Evolutionary conservation across 2,329 filamentous ascomycete genomes (phyloP), one percentile per base, ranked within the genome.

Genomic region (Cordyceps fumosorosea): DNA sequence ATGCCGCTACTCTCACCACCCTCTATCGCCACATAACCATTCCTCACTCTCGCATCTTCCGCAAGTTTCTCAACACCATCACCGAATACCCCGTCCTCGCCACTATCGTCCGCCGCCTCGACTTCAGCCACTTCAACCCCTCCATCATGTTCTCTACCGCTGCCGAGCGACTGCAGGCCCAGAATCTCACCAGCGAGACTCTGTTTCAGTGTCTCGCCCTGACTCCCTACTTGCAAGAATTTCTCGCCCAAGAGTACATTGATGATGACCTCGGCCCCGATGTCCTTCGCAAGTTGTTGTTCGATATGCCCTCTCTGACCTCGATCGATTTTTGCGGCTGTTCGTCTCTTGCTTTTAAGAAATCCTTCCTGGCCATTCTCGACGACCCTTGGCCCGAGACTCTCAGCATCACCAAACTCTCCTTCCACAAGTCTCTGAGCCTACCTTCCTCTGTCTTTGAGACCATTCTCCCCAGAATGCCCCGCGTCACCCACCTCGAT

Each of bases 111-210:
- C 86, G 89, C 63, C 87, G 90, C 56, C 78, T 93, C 52, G 90
- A 95, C 76, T 93, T 95, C 69, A 92, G 89, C 65, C 90, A 93
- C 78, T 93, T 93, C 76, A 93, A 91, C 72, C 90, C 89, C 24
- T 86, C 89, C 60, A 88, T 89, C 61, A 80, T 91, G 65, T 91
- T 92, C 70, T 84, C 84, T 64, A 91, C 88, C 18, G 88, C 86
- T 66, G 85, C 86, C 72, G 88, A 91, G 81, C 87, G 90, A 63
- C 82, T 84, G 24, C 83, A 89, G 73, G 90, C 90, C 62, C 85
- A 85, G 70, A 92, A 93, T 75, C 74, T 95, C 68, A 93, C 90
- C 22, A 80, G 88, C 16, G 83, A 85, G 70, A 93, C 89, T 5
- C 80, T 95, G 54, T 76, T 88, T 58, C 81, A 86, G 72, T 92